phyloP scores from a whole-genome alignment of 2,329 filamentous ascomycete species.

The Exophiala sp. region DNA sequence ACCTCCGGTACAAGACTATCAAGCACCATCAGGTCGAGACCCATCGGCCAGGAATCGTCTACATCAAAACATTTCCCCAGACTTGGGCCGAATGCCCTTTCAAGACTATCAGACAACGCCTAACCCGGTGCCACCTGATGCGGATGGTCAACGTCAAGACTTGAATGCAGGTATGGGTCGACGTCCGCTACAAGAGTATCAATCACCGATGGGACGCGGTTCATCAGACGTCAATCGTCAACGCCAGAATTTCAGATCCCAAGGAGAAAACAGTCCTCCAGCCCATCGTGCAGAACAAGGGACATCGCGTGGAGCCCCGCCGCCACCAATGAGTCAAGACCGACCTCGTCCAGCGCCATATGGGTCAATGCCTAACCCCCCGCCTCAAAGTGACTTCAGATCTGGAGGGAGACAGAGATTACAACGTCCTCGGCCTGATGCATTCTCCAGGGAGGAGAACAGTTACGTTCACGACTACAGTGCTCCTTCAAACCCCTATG shows the following conservation, averaged over 20 bases:
- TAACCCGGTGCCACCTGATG: not conserved
- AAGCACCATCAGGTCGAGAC: not conserved
- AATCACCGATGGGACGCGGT: not conserved
- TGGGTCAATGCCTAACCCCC: constrained; percentile 4
- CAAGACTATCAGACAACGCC: not conserved
- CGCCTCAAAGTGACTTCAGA: constrained; percentile 1
- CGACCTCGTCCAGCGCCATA: constrained; percentile 1
- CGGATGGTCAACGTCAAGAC: not conserved
- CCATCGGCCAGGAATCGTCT: not conserved
- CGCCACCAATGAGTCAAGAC: constrained; percentile 8
- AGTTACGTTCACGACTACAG: constrained; percentile 18
- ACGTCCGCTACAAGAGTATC: not conserved
- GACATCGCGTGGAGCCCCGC: constrained; percentile 7
- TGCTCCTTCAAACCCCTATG: constrained; percentile 12
- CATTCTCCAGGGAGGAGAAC: constrained; percentile 6
- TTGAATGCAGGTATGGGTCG: not conserved
- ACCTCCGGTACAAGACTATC: constrained; percentile 1
- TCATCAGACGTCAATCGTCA: constrained; percentile 3
- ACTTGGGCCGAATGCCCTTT: not conserved
- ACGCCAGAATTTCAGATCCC: constrained; percentile 5
- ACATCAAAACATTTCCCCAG: not conserved
- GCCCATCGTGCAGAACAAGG: constrained; percentile 5
- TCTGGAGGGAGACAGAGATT: not conserved
- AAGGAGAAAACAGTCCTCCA: constrained; percentile 8
- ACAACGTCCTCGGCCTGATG: constrained; percentile 5